Evolutionary conservation across 257 asterid species (phyloP).

Genomic region (Nicotiana otophora): DNA sequence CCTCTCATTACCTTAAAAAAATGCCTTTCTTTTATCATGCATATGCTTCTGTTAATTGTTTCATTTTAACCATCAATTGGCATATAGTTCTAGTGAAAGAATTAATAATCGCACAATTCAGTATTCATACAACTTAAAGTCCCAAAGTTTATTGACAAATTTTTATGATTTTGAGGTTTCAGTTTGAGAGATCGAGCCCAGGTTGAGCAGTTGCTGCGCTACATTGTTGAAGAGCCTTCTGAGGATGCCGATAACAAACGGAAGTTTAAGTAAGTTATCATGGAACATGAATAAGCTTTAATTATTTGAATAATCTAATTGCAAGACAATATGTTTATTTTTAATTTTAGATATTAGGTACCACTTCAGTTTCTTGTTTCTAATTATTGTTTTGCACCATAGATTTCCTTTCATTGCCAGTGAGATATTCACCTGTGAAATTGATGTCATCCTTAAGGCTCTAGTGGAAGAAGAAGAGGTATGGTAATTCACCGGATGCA

Average conservation of each 20-base stretch:
- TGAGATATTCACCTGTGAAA: constrained; percentile 95
- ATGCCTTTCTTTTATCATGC: neutral
- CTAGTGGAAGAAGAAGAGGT: constrained; percentile 97
- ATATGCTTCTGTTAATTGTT: neutral
- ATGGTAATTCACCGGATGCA: constrained; percentile 11
- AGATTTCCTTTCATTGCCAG: constrained; percentile 97
- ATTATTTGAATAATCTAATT: neutral
- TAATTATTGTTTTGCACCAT: constrained; percentile 9
- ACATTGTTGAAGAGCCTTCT: constrained; percentile 75
- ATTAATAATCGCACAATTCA: neutral
- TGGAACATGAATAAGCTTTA: neutral
- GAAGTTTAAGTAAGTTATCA: constrained; percentile 68
- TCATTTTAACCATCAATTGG: neutral
- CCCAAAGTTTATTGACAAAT: neutral
- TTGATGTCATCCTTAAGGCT: constrained; percentile 93
- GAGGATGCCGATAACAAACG: constrained; percentile 86
- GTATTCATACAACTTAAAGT: neutral
- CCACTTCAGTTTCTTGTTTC: constrained; percentile 16
- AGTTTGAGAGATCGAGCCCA: constrained; percentile 92
- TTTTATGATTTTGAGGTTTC: constrained; percentile 22
- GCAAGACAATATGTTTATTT: neutral
- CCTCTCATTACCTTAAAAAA: neutral
- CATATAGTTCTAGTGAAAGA: neutral
- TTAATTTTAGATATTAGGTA: neutral
- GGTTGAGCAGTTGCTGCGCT: constrained; percentile 78